Evolutionary conservation across 1,284 basidiomycete species (phyloP).

Genomic region (Laetiporus sulphureus): DNA sequence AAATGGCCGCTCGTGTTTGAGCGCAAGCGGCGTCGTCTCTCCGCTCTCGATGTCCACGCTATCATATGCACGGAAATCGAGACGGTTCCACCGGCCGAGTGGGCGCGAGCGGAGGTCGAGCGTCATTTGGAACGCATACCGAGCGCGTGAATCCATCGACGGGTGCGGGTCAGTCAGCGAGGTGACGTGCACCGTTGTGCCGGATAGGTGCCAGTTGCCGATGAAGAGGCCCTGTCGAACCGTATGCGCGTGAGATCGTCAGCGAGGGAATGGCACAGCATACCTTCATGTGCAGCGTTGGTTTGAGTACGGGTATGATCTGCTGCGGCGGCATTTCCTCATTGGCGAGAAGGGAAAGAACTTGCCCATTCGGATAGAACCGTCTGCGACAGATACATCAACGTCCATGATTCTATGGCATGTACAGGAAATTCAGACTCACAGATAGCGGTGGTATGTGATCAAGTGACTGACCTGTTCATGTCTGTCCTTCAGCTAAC

Average conservation of each 20-base stretch:
- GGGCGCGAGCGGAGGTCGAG: slow-evolving; percentile 74
- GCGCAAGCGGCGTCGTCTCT: slow-evolving; percentile 62
- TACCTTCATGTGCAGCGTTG: slow-evolving; percentile 76
- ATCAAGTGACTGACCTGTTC: slow-evolving; percentile 62
- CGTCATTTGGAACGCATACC: slow-evolving; percentile 85
- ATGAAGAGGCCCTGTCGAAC: slow-evolving; percentile 54
- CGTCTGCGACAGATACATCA: slow-evolving; percentile 42
- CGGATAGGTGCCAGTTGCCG: slow-evolving; percentile 62
- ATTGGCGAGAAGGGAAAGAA: slow-evolving; percentile 82
- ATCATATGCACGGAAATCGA: slow-evolving; percentile 73
- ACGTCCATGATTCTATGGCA: background rate
- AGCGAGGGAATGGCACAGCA: slow-evolving; percentile 4
- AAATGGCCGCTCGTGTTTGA: slow-evolving; percentile 85
- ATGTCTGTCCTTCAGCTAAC: slow-evolving; percentile 1
- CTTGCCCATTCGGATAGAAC: slow-evolving; percentile 84
- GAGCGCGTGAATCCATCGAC: slow-evolving; percentile 12
- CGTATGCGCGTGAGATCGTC: too few relatives aligned
- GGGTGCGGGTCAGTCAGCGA: slow-evolving; percentile 48
- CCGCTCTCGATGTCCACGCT: slow-evolving; percentile 71
- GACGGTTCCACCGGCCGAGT: slow-evolving; percentile 83
- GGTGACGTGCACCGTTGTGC: slow-evolving; percentile 50
- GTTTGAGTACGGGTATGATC: slow-evolving; percentile 74
- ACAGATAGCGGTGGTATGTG: slow-evolving; percentile 83
- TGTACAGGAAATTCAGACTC: slow-evolving; percentile 20
- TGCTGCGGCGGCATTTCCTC: slow-evolving; percentile 72